Conservation (phyloP, 176 grass and related monocot genomes). For the Olyra latifolia region DNA sequence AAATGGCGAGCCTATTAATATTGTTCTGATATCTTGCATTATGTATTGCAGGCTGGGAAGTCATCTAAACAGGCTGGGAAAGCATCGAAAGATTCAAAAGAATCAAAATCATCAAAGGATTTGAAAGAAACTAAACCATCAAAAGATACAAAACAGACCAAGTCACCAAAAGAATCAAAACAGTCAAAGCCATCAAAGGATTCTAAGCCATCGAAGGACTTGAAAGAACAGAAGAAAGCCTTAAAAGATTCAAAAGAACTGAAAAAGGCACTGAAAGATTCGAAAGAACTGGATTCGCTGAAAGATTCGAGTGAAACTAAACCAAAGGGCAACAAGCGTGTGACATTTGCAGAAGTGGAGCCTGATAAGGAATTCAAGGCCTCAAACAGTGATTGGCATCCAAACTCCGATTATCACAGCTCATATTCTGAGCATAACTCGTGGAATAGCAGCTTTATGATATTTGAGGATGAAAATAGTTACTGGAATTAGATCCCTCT, state of each 20-base stretch:
- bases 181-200: slow-evolving; percentile 24
- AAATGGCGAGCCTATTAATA: not conserved
- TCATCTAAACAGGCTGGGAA: slow-evolving; percentile 45
- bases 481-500: slow-evolving; percentile 37
- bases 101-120: slow-evolving; percentile 41
- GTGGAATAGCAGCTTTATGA: slow-evolving; percentile 53
- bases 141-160: slow-evolving; percentile 31
- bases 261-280: slow-evolving; percentile 36
- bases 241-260: slow-evolving; percentile 31
- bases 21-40: not conserved
- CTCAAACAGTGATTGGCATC: slow-evolving; percentile 36
- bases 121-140: slow-evolving; percentile 29
- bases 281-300: not conserved
- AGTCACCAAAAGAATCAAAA: slow-evolving; percentile 38
- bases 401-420: slow-evolving; percentile 14
- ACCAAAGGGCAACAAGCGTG: slow-evolving; percentile 32
- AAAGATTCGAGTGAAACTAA: slow-evolving; percentile 38
- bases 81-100: slow-evolving; percentile 35
- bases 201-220: not conserved
- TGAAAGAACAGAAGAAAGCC: slow-evolving; percentile 25
- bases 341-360: slow-evolving; percentile 50
- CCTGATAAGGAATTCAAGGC: slow-evolving; percentile 44
- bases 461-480: slow-evolving; percentile 54
- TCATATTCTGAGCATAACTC: slow-evolving; percentile 28
- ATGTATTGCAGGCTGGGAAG: slow-evolving; percentile 32